Evolutionary conservation across 2,329 filamentous ascomycete species (phyloP).

Genomic region (Fusarium sp.): DNA sequence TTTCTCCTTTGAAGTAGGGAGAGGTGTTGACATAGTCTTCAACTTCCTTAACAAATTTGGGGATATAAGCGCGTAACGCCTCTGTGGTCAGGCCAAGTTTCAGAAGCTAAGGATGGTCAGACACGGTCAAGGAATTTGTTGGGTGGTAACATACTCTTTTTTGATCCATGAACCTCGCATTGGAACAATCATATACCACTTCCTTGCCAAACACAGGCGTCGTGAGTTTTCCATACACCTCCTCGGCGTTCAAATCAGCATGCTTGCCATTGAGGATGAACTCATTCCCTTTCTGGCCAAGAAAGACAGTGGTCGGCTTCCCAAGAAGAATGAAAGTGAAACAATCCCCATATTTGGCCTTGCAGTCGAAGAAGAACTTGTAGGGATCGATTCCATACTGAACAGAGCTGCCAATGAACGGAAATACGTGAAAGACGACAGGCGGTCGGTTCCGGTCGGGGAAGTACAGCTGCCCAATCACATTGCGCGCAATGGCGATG

Average conservation of each 20-base stretch:
- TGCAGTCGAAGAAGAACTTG: slow-evolving; percentile 81
- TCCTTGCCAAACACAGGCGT: slow-evolving; percentile 81
- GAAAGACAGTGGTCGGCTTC: slow-evolving; percentile 86
- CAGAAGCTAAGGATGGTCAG: slow-evolving; percentile 68
- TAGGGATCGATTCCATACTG: slow-evolving; percentile 95
- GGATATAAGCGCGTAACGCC: slow-evolving; percentile 79
- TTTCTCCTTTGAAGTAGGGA: slow-evolving; percentile 72
- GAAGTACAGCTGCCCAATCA: slow-evolving; percentile 82
- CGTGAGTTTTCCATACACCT: slow-evolving; percentile 84
- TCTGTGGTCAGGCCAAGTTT: slow-evolving; percentile 81
- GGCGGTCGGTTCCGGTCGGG: slow-evolving; percentile 85
- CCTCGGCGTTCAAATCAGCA: slow-evolving; percentile 89
- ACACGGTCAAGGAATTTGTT: accelerated
- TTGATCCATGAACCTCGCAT: slow-evolving; percentile 93
- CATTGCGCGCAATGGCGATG: slow-evolving; percentile 77
- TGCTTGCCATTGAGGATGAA: slow-evolving; percentile 92
- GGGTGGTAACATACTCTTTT: slow-evolving; percentile 76
- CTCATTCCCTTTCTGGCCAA: slow-evolving; percentile 86
- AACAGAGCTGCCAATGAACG: slow-evolving; percentile 88
- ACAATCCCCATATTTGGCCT: slow-evolving; percentile 86
- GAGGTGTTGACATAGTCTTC: slow-evolving; percentile 76
- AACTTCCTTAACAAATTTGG: slow-evolving; percentile 80
- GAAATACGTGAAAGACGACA: slow-evolving; percentile 83
- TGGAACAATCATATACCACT: slow-evolving; percentile 91
- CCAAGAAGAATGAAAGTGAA: slow-evolving; percentile 91